Evolutionary conservation across 2,329 filamentous ascomycete species (phyloP).

Genomic region (Trichoderma atroviride): DNA sequence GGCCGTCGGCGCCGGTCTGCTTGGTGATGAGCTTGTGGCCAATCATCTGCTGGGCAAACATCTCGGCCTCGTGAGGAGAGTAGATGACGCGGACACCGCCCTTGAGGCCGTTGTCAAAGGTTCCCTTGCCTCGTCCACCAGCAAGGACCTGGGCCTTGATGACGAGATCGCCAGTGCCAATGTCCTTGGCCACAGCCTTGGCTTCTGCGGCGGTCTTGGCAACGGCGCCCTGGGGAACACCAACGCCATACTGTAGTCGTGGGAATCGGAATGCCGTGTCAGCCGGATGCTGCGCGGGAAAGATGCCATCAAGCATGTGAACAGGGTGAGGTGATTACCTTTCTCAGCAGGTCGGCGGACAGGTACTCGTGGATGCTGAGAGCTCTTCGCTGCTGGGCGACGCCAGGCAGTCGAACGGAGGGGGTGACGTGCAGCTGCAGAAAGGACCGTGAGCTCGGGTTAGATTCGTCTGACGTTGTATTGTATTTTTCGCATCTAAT

Average conservation of each 20-base stretch:
- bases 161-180: constrained; percentile 95
- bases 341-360: constrained; percentile 84
- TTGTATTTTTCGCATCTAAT: not conserved
- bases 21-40: constrained; percentile 99
- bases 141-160: constrained; percentile 99
- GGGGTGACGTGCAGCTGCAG: constrained; percentile 43
- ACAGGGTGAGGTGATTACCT: constrained; percentile 50
- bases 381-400: constrained; percentile 79
- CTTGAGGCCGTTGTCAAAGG: constrained; percentile 98
- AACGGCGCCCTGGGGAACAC: constrained; percentile 86
- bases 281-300: constrained; percentile 24
- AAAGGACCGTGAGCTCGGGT: constrained; percentile 3
- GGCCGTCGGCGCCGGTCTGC: constrained; percentile 92
- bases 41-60: constrained; percentile 99
- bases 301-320: not conserved
- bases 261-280: constrained; percentile 19
- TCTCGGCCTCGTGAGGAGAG: constrained; percentile 93
- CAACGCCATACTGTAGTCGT: constrained; percentile 78
- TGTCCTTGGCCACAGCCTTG: constrained; percentile 85
- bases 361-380: constrained; percentile 98
- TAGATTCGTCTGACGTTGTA: constrained; percentile 23
- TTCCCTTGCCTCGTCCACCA: constrained; percentile 95
- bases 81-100: constrained; percentile 98
- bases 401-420: constrained; percentile 62
- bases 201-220: constrained; percentile 84